Base-by-base conservation (phyloP, 2,329 filamentous ascomycete species). In the Colletotrichum sp. region DNA sequence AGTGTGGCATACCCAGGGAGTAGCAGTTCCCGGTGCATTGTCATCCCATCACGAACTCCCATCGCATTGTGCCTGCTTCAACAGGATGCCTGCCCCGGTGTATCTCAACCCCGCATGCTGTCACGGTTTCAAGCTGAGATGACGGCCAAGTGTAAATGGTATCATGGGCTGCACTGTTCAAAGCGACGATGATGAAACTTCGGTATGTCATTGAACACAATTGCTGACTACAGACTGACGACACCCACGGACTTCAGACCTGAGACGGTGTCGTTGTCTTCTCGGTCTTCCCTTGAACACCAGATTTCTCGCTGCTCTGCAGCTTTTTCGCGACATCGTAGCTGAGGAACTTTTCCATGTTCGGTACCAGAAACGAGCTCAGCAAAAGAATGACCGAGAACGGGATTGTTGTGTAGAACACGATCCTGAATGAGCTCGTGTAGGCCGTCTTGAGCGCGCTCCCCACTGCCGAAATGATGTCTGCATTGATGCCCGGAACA, bases 321-420 rank as follows among this genome's bases (percentile, higher is more conserved):
- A 88, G 80, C 77, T 83, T 86, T 80, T 86, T 86, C 15, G 86
- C 86, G 16, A 88, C 86, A 67, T 87, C 84, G 67, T 84, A 80
- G 1, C 83, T 87, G 43, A 88, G 79, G 77, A 83, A 87, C 30
- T 84, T 82, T 77, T 88, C 85, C 21, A 87, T 83, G 76, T 88
- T 84, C 21, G 86, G 86, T 57, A 83, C 81, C 7, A 88, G 77
- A 18, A 84, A 77, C 10, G 86, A 82, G 9, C 84, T 83, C 26
- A 83, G 76, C 10, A 88, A 78, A n/a, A 84, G 80, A 32, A 85
- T 82, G 18, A 82, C 82, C 61, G 79, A 86, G 81, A 85, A 87
- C 7, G 85, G 84, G 43, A 86, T 84, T 12, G 81, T 84, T 36
- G 80, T 79, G 73, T 82, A 83, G 55, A 86, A 89, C 2, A 90